Percentiles rank a stretch among this genome's conserved stretches.
These are phyloP conservation scores for Exsudoporus floridanus DNA, from an alignment of 1,284 basidiomycete genomes.

Conservation along the genomic window DNA sequence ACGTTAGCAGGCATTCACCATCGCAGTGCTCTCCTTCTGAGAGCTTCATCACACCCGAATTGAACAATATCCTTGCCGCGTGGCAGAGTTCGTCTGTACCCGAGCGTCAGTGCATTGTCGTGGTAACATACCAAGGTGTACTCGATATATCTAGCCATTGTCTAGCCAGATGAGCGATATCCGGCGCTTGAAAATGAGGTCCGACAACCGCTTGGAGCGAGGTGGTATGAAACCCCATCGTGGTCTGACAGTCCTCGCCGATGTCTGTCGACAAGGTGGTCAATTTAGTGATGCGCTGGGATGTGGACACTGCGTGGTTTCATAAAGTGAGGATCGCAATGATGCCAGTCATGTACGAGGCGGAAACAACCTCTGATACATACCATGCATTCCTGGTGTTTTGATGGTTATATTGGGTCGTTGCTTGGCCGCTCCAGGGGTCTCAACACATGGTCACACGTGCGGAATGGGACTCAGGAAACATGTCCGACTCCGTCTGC, in stretches of 20 bases:
- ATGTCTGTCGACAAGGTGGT: slow-evolving; percentile 30
- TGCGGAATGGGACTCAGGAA: slow-evolving; percentile 43
- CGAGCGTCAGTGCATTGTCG: neutral
- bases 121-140: slow-evolving; percentile 39
- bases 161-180: slow-evolving; percentile 67
- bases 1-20: slow-evolving; percentile 71
- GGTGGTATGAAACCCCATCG: slow-evolving; percentile 76
- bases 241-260: slow-evolving; percentile 62
- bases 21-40: slow-evolving; percentile 61
- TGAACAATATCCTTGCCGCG: slow-evolving; percentile 74
- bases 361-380: slow-evolving; percentile 68
- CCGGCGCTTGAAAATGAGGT: slow-evolving; percentile 61
- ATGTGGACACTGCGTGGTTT: slow-evolving; percentile 46
- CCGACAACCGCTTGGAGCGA: too few relatives aligned
- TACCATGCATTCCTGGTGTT: slow-evolving; percentile 56
- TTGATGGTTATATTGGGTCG: slow-evolving; percentile 45
- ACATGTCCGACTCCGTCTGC: slow-evolving; percentile 47
- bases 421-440: slow-evolving; percentile 28
- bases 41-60: slow-evolving; percentile 65
- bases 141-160: slow-evolving; percentile 75
- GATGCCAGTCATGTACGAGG: slow-evolving; percentile 66
- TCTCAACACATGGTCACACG: slow-evolving; percentile 1
- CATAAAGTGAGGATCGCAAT: slow-evolving; percentile 64
- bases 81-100: slow-evolving; percentile 70
- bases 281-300: neutral